Base-by-base conservation (phyloP, 2,329 filamentous ascomycete species). In the Aureobasidium sp. region DNA sequence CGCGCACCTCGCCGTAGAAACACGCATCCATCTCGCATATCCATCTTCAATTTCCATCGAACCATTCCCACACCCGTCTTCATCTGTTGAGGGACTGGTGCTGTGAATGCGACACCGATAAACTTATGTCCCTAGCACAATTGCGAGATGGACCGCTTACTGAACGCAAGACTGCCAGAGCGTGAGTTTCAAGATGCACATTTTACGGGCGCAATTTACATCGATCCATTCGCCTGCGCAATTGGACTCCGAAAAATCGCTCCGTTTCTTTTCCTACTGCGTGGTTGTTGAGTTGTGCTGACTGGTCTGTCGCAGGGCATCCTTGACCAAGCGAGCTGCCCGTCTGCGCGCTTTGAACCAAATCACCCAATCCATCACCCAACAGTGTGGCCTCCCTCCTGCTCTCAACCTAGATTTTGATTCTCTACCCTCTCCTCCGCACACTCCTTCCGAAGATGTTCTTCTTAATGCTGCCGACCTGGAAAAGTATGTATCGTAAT, bases 331-430 rank as follows among this genome's bases (percentile, higher is more conserved):
- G 82, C 88, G 90, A 77, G 94, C 95, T 84, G 87, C 90, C 77
- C 95, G 95, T 82, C 83, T 96, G 74, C 87, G 88, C 75, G 89
- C 94, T 79, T 84, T 96, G 70, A 96, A 89, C 80, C 82, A 84
- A 70, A 84, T 89, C 82, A 87, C 89, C 80, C 88, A 88, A 75
- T 85, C 87, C 74, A 75, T 81, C 36, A 64, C 64, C 29, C 56
- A 62, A n/a, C 62, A 64, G 27, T 58, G 62, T 44, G 64, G 64
- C 29, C 60, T 66, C 27, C 49, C 62, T 45, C 60, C 57, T 31
- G 51, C 59, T 72, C 70, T 71, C 70, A 81, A 83, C 72, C 77
- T 81, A 75, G 78, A 80, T 74, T 79, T 84, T 72, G 78, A 79
- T 70, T 81, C 76, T 44, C 70, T 53, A 14, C 62, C 64, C 17